Base-by-base conservation (phyloP, 2,329 filamentous ascomycete species). In the Colletotrichum brevisporum region DNA sequence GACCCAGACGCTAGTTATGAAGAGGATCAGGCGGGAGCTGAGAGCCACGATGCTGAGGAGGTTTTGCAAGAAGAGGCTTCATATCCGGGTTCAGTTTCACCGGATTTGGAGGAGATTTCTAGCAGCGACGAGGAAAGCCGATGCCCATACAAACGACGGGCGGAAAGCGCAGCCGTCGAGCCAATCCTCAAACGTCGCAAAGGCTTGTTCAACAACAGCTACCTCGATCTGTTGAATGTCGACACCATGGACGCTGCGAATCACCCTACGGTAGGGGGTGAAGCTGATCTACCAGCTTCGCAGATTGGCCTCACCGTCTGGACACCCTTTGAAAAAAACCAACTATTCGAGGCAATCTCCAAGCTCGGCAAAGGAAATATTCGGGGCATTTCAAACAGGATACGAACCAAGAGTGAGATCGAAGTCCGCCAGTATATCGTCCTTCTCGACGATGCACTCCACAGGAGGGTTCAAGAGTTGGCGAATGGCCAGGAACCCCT, bases 391-490 rank as follows among this genome's bases (percentile, higher is more conserved):
- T 85, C 93, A 1, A 74, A 79, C 9, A 84, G 86, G 0, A 83
- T 97, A 16, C 83, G 84, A 0, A 91, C 89, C 41, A 98, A 98
- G 79, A 91, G 89, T 67, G 86, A 89, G 71, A 76, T 91, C 9
- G 94, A 98, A 79, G 89, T 96, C 41, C 86, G 86, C 31, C 88
- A 92, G 58, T 94, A 94, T 76, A 77, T 97, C 5, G 75, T 83
- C 6, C 77, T 92, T 1, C 84, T 98, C 5, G 83, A 89, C 10
- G 81, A 85, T 21, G 84, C 83, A 1, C 73, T 82, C 6, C 78
- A 84, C 43, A 76, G 79, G 24, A 81, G 84, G 47, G 82, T 82
- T 48, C 73, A 74, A 18, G 73, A 77, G 55, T 71, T 74, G 10
- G 77, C 78, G 50, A 41, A 31, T 15, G 55, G 56, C 24, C 36